These are phyloP conservation scores for Dryas alaskensis DNA, from an alignment of 306 rosid genomes.

Conservation along the genomic window DNA sequence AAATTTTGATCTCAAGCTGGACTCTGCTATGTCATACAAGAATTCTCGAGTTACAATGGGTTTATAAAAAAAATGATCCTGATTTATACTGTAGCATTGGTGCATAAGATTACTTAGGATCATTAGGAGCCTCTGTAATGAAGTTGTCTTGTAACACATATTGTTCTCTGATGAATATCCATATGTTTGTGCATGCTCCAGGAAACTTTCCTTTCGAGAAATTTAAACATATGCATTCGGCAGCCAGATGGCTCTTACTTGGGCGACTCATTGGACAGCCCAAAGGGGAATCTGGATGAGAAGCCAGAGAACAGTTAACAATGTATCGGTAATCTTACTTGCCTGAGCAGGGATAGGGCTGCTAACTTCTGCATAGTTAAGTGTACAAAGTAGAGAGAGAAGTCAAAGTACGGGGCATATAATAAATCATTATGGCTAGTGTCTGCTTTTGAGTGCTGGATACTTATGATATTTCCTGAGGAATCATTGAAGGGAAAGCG, in stretches of 20 bases:
- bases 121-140: not conserved
- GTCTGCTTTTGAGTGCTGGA: constrained; percentile 26
- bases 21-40: not conserved
- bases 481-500: constrained; percentile 30
- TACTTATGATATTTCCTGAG: constrained; percentile 36
- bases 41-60: not conserved
- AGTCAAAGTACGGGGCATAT: constrained; percentile 12
- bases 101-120: not conserved
- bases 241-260: constrained; percentile 85
- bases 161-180: constrained; percentile 26
- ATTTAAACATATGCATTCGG: constrained; percentile 80
- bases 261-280: constrained; percentile 79
- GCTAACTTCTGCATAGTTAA: constrained; percentile 62
- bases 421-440: constrained; percentile 14
- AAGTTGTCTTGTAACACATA: not conserved
- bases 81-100: not conserved
- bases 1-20: not conserved
- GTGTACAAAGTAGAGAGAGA: constrained; percentile 60
- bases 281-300: constrained; percentile 60
- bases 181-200: constrained; percentile 31
- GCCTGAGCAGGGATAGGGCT: constrained; percentile 48
- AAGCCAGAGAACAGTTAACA: constrained; percentile 46
- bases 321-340: constrained; percentile 31
- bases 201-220: constrained; percentile 80
- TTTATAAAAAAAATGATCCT: not conserved